Base-by-base conservation (phyloP, 2,329 filamentous ascomycete genomes). In the Aspergillus novofumigatus region DNA sequence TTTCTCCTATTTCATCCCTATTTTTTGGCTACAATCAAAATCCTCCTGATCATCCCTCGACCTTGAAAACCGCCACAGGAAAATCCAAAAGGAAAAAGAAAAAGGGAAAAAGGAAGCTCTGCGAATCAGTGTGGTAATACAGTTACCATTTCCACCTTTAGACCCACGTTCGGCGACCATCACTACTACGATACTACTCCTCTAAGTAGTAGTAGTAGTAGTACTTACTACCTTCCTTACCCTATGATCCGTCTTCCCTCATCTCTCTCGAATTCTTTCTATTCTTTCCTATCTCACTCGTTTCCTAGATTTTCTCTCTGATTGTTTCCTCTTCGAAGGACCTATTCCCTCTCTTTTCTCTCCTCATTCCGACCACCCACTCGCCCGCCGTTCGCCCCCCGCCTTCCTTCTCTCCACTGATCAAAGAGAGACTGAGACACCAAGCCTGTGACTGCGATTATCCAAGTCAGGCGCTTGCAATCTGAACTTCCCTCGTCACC, bases 381-480 rank as follows among this genome's bases (percentile, higher is more conserved):
- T 35, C 26, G 25, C 41, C 3, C 11, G 28, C 21, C 28, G 25
- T 42, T 26, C n/a, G 28, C 44, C 49, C 44, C 49, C 9, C 49
- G 32, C 21, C 55, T 48, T 47, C 23, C 11, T 17, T 47, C 44
- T 6, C 44, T 23, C 21, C 42, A 25, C 44, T 26, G 44, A 26
- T 47, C 44, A 47, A 47, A 51, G 32, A 28, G 25, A 26, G 54
- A 48, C 53, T 59, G 55, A 59, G 55, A 61, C 59, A 59, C 53
- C 50, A 53, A 45, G 49, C 59, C 49, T 52, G 49, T 58, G 53
- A 58, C 49, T 57, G 29, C 32, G 25, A 32, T 44, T 53, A 26
- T 56, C 35, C 44, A 49, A 56, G 59, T 59, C 59, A 61, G 59
- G 59, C 59, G 57, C 59, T 59, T 61, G 52, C 48, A 52, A 49